Percentiles rank a stretch among this genome's conserved stretches.
Conservation (phyloP, 257 asterid species). For the Solanum neorickii region DNA sequence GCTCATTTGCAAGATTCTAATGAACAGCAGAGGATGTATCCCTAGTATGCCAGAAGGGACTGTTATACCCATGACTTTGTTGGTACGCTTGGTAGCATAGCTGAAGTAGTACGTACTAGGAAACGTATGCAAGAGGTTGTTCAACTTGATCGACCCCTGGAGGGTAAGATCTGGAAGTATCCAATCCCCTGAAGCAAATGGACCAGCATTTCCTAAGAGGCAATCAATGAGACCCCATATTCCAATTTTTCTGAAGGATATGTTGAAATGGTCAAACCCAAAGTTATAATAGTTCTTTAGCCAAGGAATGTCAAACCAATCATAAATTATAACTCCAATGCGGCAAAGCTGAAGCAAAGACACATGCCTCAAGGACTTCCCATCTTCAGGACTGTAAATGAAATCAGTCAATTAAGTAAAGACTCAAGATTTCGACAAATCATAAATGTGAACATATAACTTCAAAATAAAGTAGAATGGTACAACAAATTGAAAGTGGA, state of each 20-base stretch:
- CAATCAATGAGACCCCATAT: conserved; percentile 71
- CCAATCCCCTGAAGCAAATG: conserved; percentile 91
- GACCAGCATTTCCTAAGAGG: conserved; percentile 72
- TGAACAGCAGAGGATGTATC: conserved; percentile 71
- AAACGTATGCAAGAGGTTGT: conserved; percentile 49
- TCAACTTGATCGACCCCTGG: conserved; percentile 68
- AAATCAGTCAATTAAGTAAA: not conserved
- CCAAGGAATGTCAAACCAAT: conserved; percentile 82
- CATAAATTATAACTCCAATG: conserved; percentile 69
- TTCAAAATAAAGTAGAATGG: not conserved
- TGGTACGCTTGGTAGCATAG: conserved; percentile 81
- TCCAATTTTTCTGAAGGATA: conserved; percentile 67
- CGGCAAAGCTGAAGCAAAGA: conserved; percentile 82
- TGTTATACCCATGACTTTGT: conserved; percentile 55
- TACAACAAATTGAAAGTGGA: not conserved
- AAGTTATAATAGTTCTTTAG: conserved; percentile 76
- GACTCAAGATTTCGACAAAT: not conserved
- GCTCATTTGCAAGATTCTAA: conserved; percentile 86
- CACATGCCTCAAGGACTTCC: conserved; percentile 66
- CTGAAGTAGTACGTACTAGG: conserved; percentile 90
- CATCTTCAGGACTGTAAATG: conserved; percentile 68
- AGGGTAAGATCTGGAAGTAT: conserved; percentile 88
- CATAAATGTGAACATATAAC: not conserved
- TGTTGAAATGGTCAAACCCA: conserved; percentile 89
- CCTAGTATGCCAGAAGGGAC: conserved; percentile 77